Base-by-base conservation (phyloP, 2,329 filamentous ascomycete genomes). In the Knufia fluminis region DNA sequence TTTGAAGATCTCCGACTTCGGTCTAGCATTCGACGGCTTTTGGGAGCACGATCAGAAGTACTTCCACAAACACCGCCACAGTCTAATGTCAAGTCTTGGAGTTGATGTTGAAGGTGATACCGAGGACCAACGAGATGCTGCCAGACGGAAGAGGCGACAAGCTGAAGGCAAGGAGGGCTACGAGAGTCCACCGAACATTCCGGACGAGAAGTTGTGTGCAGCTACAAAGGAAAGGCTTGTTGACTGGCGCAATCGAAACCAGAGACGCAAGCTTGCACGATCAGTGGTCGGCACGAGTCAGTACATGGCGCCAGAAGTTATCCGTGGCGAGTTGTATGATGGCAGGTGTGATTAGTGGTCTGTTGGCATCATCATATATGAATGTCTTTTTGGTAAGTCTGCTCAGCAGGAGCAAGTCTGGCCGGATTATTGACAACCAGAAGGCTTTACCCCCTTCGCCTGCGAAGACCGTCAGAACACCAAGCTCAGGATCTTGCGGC, bases 201-300 rank as follows among this genome's bases (percentile, higher is more conserved):
- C 49, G 6, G 52, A 57, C 22, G 53, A 57, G 3, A 48, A 40
- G 17, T 12, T 31, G 3, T 24, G 19, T 28, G 59, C 62, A 14
- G 57, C 58, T 6, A 60, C 60, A 6, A 56, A 61, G 12, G 75
- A 79, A 54, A 70, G 71, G 22, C 70, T 90, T 44, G 67, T 90
- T 40, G 75, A 76, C 53, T 89, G 82, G 83, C 77, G 85, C 39
- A 82, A 88, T 61, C 73, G 75, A 14, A 77, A 74, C 54, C 78
- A 84, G 22, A 83, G 82, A 57, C 80, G 88, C 33, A 78, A 78
- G 28, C 76, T 87, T 28, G 91, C 91, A 1, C 79, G 82, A 57
- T 95, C 89, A 40, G 82, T 95, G 1, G 91, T 97, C 9, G 91
- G 91, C 2, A 97, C 92, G 2, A 95, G 89, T 64, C 91, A 96